These are phyloP conservation scores for Rhizomucor miehei DNA, from an alignment of 371 early-diverging fungal genomes.

Conservation along the genomic window DNA sequence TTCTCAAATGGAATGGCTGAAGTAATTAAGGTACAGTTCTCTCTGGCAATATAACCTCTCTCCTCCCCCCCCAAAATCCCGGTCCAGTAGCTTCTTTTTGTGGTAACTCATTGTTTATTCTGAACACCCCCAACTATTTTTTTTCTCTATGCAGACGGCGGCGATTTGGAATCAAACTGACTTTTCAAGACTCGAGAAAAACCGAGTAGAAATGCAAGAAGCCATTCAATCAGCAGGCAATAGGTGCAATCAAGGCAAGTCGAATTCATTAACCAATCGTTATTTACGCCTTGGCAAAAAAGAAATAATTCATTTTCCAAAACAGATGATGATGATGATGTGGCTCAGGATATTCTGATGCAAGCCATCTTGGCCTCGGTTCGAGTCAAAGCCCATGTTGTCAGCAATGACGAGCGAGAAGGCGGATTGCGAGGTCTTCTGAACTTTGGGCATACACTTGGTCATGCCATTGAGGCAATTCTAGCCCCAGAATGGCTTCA, in stretches of 20 bases:
- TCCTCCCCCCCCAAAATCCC: neutral
- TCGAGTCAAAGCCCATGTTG: constrained; percentile 88
- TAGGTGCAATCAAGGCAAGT: neutral
- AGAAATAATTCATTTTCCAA: constrained; percentile 6
- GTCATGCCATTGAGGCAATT: constrained; percentile 92
- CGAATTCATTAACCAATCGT: neutral
- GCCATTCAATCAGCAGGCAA: constrained; percentile 21
- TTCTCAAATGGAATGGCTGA: constrained; percentile 96
- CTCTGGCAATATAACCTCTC: too few species aligned
- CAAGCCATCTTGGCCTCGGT: constrained; percentile 82
- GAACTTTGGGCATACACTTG: constrained; percentile 94
- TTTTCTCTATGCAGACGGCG: constrained; percentile 73
- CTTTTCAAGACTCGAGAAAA: constrained; percentile 54
- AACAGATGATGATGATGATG: constrained; percentile 4
- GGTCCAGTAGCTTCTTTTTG: neutral
- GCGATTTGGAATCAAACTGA: constrained; percentile 84
- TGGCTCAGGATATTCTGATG: constrained; percentile 44
- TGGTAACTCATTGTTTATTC: constrained; percentile 1
- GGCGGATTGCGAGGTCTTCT: constrained; percentile 86
- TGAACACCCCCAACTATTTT: neutral
- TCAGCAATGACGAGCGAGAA: constrained; percentile 91
- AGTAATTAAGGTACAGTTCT: constrained; percentile 89
- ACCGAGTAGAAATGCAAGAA: neutral
- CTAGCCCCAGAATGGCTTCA: constrained; percentile 85
- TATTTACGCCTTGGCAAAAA: neutral